Evolutionary conservation across 345 rosid species (phyloP).

Genomic region (Odontarrhena argentea): DNA sequence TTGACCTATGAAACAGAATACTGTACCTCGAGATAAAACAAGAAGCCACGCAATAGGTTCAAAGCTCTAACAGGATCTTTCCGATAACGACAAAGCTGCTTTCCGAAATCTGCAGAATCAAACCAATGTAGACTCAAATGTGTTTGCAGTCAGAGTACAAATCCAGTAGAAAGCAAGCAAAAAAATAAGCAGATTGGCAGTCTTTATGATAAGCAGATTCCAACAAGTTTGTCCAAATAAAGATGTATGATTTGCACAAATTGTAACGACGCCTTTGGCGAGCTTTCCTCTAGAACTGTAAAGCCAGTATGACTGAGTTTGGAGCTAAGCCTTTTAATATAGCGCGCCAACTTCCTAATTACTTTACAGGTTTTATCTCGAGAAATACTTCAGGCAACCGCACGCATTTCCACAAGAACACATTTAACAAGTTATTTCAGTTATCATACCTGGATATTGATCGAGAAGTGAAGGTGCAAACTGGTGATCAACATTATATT

Average conservation of each 20-base stretch:
- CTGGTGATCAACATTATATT: conserved; percentile 19
- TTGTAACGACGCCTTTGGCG: not conserved
- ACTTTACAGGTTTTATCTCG: not conserved
- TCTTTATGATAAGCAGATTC: not conserved
- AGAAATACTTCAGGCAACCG: conserved; percentile 7
- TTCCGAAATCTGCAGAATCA: conserved; percentile 54
- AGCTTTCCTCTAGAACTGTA: conserved; percentile 2
- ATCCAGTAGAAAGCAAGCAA: conserved; percentile 9
- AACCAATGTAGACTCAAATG: conserved; percentile 22
- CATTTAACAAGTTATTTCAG: conserved; percentile 3
- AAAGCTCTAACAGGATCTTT: conserved; percentile 42
- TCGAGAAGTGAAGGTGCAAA: conserved; percentile 57
- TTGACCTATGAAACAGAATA: conserved; percentile 25
- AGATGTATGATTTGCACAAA: conserved; percentile 5
- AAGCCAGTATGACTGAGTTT: not conserved
- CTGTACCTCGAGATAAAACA: conserved; percentile 69
- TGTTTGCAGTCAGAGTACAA: not conserved
- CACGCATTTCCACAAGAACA: conserved; percentile 13
- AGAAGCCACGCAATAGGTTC: conserved; percentile 75
- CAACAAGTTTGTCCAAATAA: not conserved
- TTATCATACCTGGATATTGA: conserved; percentile 44
- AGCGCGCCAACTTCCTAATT: not conserved
- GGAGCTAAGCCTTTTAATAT: not conserved
- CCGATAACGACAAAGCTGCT: conserved; percentile 16
- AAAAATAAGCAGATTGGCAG: not conserved